Percentiles rank a stretch among this genome's conserved stretches.
phyloP scores from a whole-genome alignment of 2,329 filamentous ascomycete genomes.

The Phoma sp. region DNA sequence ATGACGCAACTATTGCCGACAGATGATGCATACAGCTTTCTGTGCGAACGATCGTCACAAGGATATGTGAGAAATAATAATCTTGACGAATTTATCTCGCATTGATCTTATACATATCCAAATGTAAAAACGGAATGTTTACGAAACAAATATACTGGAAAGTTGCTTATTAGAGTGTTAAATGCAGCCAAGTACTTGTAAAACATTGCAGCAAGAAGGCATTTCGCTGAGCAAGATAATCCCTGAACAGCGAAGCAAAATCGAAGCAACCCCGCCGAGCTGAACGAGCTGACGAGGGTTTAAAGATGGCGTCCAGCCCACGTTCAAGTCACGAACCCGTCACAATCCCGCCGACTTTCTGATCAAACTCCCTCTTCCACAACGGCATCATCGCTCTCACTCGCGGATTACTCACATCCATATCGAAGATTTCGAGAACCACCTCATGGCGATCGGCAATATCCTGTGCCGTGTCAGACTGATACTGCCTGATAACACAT shows the following conservation, averaged over 20 bases:
- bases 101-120: too few species aligned
- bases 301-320: too few species aligned
- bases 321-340: background rate
- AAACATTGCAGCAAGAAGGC: too few species aligned
- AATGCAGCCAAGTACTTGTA: too few species aligned
- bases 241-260: too few species aligned
- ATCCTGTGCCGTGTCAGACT: slow-evolving; percentile 19
- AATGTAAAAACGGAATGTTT: too few species aligned
- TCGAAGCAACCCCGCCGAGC: background rate
- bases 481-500: slow-evolving; percentile 37
- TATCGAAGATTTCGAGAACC: slow-evolving; percentile 33
- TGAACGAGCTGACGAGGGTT: background rate
- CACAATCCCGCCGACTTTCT: slow-evolving; percentile 30
- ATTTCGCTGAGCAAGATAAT: too few species aligned
- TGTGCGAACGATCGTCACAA: background rate
- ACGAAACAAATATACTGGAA: too few species aligned
- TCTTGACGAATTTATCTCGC: too few species aligned
- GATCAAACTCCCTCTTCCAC: slow-evolving; percentile 42
- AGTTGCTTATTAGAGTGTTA: too few species aligned
- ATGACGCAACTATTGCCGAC: background rate
- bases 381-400: slow-evolving; percentile 38
- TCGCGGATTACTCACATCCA: slow-evolving; percentile 12
- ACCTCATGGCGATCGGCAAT: slow-evolving; percentile 25
- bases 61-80: background rate
- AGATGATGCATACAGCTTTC: background rate